Evolutionary conservation across 2,329 filamentous ascomycete genomes (phyloP).

Genomic region (Triangularia verruculosa): DNA sequence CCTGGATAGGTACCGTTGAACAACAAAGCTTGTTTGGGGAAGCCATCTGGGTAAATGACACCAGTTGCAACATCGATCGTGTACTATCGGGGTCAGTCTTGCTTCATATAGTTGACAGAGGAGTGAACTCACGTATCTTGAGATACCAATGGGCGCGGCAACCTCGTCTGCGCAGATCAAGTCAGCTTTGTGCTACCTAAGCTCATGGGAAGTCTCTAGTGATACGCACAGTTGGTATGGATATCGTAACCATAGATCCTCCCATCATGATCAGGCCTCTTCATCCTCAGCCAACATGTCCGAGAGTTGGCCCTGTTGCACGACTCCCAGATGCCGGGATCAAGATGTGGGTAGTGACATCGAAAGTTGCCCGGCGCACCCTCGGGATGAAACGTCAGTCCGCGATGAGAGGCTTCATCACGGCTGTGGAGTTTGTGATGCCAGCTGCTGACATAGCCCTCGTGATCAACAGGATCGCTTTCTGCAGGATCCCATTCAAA

Average conservation of each 20-base stretch:
- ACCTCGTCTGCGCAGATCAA: constrained; percentile 5
- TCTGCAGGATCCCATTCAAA: neutral
- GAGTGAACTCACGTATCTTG: constrained; percentile 7
- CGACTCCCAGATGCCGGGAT: constrained; percentile 8
- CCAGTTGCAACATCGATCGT: constrained; percentile 9
- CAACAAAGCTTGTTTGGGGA: constrained; percentile 4
- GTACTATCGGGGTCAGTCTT: constrained; percentile 1
- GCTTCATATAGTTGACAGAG: neutral
- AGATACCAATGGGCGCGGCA: constrained; percentile 5
- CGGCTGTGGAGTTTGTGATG: neutral
- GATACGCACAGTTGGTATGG: constrained; percentile 8
- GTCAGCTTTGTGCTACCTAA: neutral
- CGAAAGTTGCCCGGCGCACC: constrained; percentile 5
- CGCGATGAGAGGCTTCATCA: neutral
- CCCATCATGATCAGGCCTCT: neutral
- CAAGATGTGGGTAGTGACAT: constrained; percentile 10
- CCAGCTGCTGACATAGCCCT: neutral
- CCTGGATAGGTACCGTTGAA: constrained; percentile 23
- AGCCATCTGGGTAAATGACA: constrained; percentile 3
- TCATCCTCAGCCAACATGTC: constrained; percentile 10
- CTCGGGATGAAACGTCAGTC: constrained; percentile 9
- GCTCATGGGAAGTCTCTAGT: no score
- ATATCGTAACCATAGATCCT: constrained; percentile 6
- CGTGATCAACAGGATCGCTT: neutral
- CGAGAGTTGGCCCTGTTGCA: constrained; percentile 7